These are phyloP conservation scores for Mycosphaerella sp. DNA, from an alignment of 2,329 filamentous ascomycete genomes.

Conservation along the genomic window DNA sequence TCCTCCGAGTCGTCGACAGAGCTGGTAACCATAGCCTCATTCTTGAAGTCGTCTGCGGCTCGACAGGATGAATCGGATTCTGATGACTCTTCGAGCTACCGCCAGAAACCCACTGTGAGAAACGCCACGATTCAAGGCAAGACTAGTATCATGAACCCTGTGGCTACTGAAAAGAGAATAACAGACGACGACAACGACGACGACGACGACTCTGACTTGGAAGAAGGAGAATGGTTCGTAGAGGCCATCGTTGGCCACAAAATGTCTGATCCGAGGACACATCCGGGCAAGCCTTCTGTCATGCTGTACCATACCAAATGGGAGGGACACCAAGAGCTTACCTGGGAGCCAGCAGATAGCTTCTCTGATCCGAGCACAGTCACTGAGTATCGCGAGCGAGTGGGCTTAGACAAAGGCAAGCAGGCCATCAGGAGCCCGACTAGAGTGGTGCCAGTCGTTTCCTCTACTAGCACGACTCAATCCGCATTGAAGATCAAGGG, in stretches of 20 bases:
- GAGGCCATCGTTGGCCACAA: conserved; percentile 30
- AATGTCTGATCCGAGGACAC: conserved; percentile 29
- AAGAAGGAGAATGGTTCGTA: conserved; percentile 27
- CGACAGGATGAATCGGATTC: conserved; percentile 7
- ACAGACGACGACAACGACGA: conserved; percentile 4
- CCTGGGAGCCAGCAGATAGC: conserved; percentile 33
- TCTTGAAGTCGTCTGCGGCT: conserved; percentile 10
- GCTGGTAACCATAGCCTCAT: conserved; percentile 17
- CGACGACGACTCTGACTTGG: conserved; percentile 10
- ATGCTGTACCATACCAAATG: conserved; percentile 34
- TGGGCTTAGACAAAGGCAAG: conserved; percentile 15
- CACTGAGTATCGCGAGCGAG: conserved; percentile 24
- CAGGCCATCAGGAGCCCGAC: conserved; percentile 1
- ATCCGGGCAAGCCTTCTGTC: conserved; percentile 26
- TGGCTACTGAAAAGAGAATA: conserved; percentile 7
- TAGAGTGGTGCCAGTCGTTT: conserved; percentile 2
- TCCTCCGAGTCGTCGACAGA: conserved; percentile 14
- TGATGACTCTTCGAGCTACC: conserved; percentile 1
- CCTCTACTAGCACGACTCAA: background rate
- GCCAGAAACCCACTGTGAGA: background rate
- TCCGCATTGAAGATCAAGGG: background rate
- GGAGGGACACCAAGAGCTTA: conserved; percentile 29
- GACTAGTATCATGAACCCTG: conserved; percentile 23
- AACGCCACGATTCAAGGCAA: conserved; percentile 2
- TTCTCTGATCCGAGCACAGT: conserved; percentile 29